These are phyloP conservation scores for Apiotrichum gracile DNA, from an alignment of 1,284 basidiomycete genomes.

Conservation along the genomic window DNA sequence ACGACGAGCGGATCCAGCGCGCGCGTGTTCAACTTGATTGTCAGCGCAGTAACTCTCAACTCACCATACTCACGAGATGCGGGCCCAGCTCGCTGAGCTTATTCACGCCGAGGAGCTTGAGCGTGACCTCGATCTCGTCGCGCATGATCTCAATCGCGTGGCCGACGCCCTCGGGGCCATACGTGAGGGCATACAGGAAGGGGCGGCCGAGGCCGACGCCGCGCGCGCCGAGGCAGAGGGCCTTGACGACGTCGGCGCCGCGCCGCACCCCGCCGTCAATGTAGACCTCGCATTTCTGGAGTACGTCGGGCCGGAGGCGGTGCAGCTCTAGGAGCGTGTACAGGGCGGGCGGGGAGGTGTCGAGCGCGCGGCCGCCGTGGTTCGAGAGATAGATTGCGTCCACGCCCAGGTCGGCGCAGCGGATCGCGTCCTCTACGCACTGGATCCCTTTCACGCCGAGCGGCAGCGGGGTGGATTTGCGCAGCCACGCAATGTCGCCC, in stretches of 20 bases:
- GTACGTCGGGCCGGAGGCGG: constrained; percentile 49
- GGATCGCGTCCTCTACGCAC: constrained; percentile 52
- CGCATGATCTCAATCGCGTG: constrained; percentile 57
- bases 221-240: constrained; percentile 54
- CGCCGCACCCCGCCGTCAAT: constrained; percentile 54
- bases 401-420: constrained; percentile 51
- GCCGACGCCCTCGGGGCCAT: constrained; percentile 52
- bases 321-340: constrained; percentile 50
- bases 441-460: constrained; percentile 53
- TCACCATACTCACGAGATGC: constrained; percentile 29
- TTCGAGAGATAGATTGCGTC: constrained; percentile 48
- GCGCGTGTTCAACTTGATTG: constrained; percentile 30
- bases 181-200: constrained; percentile 52
- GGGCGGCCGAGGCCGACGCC: constrained; percentile 55
- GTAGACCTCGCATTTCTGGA: constrained; percentile 52
- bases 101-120: constrained; percentile 73
- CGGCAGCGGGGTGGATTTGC: constrained; percentile 48
- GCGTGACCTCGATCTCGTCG: constrained; percentile 72
- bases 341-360: constrained; percentile 47
- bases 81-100: constrained; percentile 51
- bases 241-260: constrained; percentile 56
- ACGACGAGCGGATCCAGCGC: constrained; percentile 26
- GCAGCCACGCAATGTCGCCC: constrained; percentile 36
- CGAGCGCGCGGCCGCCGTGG: constrained; percentile 36
- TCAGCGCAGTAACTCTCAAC: background rate